Evolutionary conservation across 1,139 yeast species (phyloP).

Genomic region (Yamadazyma jaroonii): DNA sequence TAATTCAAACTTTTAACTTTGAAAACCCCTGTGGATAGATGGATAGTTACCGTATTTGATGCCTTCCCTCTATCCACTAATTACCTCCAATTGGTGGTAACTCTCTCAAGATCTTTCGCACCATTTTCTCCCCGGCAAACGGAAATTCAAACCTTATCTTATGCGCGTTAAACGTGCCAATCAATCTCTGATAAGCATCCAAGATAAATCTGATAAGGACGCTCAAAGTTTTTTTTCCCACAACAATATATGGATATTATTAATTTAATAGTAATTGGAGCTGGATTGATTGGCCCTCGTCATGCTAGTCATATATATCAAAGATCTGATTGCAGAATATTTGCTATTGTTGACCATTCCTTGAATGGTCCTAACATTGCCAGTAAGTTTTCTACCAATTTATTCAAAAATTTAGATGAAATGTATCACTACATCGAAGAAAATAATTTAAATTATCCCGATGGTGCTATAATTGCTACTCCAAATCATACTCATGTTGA

Average conservation of each 20-base stretch:
- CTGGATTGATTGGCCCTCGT: constrained; percentile 43
- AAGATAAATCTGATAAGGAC: background rate
- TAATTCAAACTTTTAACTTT: too few relatives aligned
- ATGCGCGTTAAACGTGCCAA: constrained; percentile 1
- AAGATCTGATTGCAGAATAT: constrained; percentile 21
- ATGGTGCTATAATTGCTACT: constrained; percentile 41
- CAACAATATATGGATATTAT: constrained; percentile 5
- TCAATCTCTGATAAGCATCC: background rate
- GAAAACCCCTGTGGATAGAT: too few relatives aligned
- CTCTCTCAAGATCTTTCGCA: too few relatives aligned
- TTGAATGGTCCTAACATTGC: constrained; percentile 38
- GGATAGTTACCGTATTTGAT: too few relatives aligned
- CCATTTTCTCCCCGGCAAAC: too few relatives aligned
- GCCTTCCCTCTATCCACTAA: too few relatives aligned
- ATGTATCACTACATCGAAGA: constrained; percentile 26
- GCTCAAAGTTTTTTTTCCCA: background rate
- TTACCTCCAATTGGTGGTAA: too few relatives aligned
- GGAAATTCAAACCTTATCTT: background rate
- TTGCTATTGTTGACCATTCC: constrained; percentile 40
- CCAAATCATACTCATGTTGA: constrained; percentile 39
- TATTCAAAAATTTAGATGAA: constrained; percentile 28
- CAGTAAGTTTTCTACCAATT: constrained; percentile 22
- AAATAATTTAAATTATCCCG: constrained; percentile 21
- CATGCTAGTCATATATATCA: constrained; percentile 33
- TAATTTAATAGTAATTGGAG: constrained; percentile 24